Evolutionary conservation across 179 eudicot genomes (phyloP).

Genomic region (Carnegiea gigantea): DNA sequence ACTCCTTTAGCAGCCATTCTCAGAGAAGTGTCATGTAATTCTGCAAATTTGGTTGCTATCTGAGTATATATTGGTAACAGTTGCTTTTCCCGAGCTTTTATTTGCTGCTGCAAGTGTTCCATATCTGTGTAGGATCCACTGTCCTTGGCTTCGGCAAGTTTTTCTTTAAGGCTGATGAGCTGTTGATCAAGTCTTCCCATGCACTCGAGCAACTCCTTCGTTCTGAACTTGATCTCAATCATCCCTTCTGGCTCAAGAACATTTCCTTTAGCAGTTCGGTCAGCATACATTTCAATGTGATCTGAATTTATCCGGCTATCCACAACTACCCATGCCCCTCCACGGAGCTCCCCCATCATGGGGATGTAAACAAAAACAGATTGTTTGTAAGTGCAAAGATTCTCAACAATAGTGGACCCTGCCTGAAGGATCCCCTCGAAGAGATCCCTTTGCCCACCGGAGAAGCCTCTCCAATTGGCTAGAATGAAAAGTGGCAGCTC

Average conservation of each 20-base stretch:
- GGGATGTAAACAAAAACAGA: conserved; percentile 93
- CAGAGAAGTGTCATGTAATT: conserved; percentile 85
- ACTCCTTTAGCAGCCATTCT: conserved; percentile 97
- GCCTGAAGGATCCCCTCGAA: conserved; percentile 99
- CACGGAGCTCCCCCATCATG: conserved; percentile 92
- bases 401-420: conserved; percentile 95
- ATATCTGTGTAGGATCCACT: conserved; percentile 33
- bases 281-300: conserved; percentile 96
- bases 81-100: conserved; percentile 83
- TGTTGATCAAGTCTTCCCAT: conserved; percentile 89
- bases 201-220: conserved; percentile 72
- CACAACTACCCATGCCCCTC: conserved; percentile 98
- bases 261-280: conserved; percentile 87
- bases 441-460: conserved; percentile 97
- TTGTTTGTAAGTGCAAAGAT: conserved; percentile 82
- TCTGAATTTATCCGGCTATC: conserved; percentile 90
- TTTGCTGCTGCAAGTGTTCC: conserved; percentile 53
- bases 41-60: conserved; percentile 94
- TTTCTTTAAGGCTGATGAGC: conserved; percentile 53
- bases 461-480: conserved; percentile 99
- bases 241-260: conserved; percentile 98
- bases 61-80: conserved; percentile 90
- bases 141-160: conserved; percentile 55
- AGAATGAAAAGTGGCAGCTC: conserved; percentile 94
- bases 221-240: conserved; percentile 92